phyloP scores from a whole-genome alignment of 129 eudicot genomes.

The Helianthus tuberosus region DNA sequence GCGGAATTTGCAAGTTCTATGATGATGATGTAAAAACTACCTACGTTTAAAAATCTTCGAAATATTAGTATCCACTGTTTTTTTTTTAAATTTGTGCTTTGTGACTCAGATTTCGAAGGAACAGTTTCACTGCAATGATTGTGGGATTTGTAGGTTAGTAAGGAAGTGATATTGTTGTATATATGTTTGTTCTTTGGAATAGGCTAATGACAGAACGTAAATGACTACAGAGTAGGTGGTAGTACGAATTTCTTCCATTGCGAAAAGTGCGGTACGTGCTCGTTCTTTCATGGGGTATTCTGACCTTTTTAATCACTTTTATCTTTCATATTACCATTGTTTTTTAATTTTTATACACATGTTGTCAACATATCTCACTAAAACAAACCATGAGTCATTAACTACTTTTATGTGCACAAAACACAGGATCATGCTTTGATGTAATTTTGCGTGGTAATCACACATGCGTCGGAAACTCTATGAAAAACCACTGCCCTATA shows the following conservation, averaged over 20 bases:
- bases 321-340: background rate
- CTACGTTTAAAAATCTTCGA: background rate
- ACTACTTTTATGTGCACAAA: constrained; percentile 10
- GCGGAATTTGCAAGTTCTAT: constrained; percentile 77
- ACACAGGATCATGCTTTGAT: constrained; percentile 80
- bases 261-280: constrained; percentile 80
- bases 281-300: background rate
- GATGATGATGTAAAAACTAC: constrained; percentile 75
- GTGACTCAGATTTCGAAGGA: constrained; percentile 53
- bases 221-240: constrained; percentile 84
- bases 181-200: background rate
- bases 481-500: constrained; percentile 87
- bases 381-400: constrained; percentile 15
- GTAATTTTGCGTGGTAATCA: constrained; percentile 60
- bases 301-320: background rate
- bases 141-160: constrained; percentile 92
- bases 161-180: constrained; percentile 4
- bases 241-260: constrained; percentile 76
- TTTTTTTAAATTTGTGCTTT: constrained; percentile 19
- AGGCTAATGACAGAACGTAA: constrained; percentile 11
- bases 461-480: constrained; percentile 71
- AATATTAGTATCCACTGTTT: constrained; percentile 2
- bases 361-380: background rate
- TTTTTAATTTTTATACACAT: background rate
- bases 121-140: constrained; percentile 87